Percentiles rank a stretch among this genome's conserved stretches.
phyloP scores from a whole-genome alignment of 2,329 filamentous ascomycete genomes.

The Myriangium duriaei region DNA sequence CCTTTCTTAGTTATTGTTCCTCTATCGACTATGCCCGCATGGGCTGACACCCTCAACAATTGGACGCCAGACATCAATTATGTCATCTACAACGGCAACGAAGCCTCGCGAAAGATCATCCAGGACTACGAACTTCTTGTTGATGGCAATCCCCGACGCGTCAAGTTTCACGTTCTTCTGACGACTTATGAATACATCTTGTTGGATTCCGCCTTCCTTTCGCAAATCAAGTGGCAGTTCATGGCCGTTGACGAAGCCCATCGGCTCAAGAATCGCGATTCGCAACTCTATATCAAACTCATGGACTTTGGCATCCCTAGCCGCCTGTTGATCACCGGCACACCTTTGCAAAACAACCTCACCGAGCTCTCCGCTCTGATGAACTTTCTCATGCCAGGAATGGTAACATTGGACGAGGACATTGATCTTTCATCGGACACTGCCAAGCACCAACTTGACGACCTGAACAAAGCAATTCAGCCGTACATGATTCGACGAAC shows the following conservation, averaged over 20 bases:
- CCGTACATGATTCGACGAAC: constrained; percentile 92
- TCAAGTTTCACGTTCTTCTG: constrained; percentile 94
- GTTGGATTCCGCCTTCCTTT: constrained; percentile 69
- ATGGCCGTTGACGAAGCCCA: constrained; percentile 95
- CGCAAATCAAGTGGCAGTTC: constrained; percentile 93
- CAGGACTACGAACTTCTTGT: constrained; percentile 80
- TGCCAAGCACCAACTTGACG: constrained; percentile 75
- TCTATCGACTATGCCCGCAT: constrained; percentile 90
- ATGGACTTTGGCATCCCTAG: constrained; percentile 78
- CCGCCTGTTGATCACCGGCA: constrained; percentile 88
- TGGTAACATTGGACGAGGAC: constrained; percentile 81
- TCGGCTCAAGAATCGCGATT: constrained; percentile 89
- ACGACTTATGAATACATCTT: constrained; percentile 97
- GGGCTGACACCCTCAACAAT: constrained; percentile 93
- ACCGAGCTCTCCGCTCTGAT: constrained; percentile 84
- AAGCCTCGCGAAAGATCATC: constrained; percentile 74
- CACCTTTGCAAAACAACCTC: constrained; percentile 92
- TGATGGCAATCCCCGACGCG: constrained; percentile 73
- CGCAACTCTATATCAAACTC: constrained; percentile 78
- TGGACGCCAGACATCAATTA: constrained; percentile 97
- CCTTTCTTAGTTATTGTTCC: constrained; percentile 96
- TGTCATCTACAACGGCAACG: constrained; percentile 88
- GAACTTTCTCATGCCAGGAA: constrained; percentile 94
- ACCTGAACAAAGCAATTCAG: constrained; percentile 74
- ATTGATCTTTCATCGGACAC: constrained; percentile 68